phyloP scores from a whole-genome alignment of 23 red algal species.

The Gracilaria gracilis region DNA sequence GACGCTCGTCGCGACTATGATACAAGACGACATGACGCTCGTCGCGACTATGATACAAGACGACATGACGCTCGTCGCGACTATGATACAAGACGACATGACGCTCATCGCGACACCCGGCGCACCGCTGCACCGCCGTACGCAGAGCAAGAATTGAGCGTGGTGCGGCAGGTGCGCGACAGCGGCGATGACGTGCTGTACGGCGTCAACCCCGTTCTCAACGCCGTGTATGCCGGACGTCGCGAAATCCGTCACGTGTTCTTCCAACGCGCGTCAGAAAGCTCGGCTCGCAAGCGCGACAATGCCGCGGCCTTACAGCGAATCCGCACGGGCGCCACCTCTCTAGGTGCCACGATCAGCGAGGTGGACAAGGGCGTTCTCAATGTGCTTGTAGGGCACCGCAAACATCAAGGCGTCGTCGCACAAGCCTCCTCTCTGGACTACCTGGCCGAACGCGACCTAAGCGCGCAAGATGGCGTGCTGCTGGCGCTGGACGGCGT shows the following conservation, averaged over 20 bases:
- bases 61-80: too few relatives aligned
- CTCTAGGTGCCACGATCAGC: slow-evolving; percentile 19
- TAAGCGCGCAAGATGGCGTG: slow-evolving; percentile 43
- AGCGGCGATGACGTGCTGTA: slow-evolving; percentile 88
- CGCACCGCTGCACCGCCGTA: background rate
- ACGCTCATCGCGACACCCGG: background rate
- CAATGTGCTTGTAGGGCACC: slow-evolving; percentile 80
- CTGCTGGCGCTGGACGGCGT: slow-evolving; percentile 91
- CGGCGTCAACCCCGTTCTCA: slow-evolving; percentile 83
- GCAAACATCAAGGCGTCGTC: slow-evolving; percentile 94
- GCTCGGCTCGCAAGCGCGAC: slow-evolving; percentile 34
- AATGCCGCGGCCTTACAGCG: slow-evolving; percentile 37
- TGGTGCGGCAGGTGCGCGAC: slow-evolving; percentile 19
- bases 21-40: too few relatives aligned
- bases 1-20: too few relatives aligned
- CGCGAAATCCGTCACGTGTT: slow-evolving; percentile 68
- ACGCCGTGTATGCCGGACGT: slow-evolving; percentile 58
- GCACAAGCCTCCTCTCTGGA: slow-evolving; percentile 70
- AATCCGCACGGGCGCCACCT: slow-evolving; percentile 39
- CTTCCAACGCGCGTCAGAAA: slow-evolving; percentile 39
- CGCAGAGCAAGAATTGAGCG: background rate
- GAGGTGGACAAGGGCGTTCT: slow-evolving; percentile 82
- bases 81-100: too few relatives aligned
- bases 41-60: too few relatives aligned
- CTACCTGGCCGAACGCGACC: slow-evolving; percentile 46